phyloP scores from a whole-genome alignment of 306 rosid species.

The Purshia tridentata region DNA sequence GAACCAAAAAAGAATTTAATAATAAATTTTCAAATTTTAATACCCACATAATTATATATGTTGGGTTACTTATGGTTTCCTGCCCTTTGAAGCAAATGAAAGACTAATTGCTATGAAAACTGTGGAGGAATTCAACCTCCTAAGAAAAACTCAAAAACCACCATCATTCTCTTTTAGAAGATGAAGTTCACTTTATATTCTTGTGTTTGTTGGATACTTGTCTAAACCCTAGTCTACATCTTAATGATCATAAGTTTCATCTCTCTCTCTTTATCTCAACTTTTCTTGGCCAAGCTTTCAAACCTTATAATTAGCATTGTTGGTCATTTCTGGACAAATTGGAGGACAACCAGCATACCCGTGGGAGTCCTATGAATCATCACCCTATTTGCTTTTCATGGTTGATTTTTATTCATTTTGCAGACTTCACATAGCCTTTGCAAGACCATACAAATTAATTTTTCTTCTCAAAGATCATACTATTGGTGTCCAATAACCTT shows the following conservation, averaged over 20 bases:
- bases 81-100: conserved; percentile 30
- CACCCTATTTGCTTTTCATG: conserved; percentile 6
- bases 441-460: neutral
- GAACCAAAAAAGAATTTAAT: too few relatives aligned
- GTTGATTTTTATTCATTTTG: neutral
- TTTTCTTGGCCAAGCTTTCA: conserved; percentile 44
- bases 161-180: conserved; percentile 65
- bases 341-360: conserved; percentile 67
- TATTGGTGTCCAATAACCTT: neutral
- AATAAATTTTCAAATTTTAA: too few relatives aligned
- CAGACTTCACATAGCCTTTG: neutral
- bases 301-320: conserved; percentile 58
- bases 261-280: conserved; percentile 21
- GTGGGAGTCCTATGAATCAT: conserved; percentile 60
- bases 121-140: conserved; percentile 52
- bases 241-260: conserved; percentile 57
- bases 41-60: too few relatives aligned
- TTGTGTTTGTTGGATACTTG: conserved; percentile 51
- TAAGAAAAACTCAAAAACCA: conserved; percentile 45
- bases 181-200: conserved; percentile 53
- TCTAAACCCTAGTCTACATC: conserved; percentile 49
- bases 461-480: neutral
- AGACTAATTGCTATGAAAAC: conserved; percentile 33
- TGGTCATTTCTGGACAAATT: conserved; percentile 46
- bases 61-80: conserved; percentile 17